These are phyloP conservation scores for Hanseniaspora uvarum DNA, from an alignment of 1,139 yeast genomes.

Conservation along the genomic window DNA sequence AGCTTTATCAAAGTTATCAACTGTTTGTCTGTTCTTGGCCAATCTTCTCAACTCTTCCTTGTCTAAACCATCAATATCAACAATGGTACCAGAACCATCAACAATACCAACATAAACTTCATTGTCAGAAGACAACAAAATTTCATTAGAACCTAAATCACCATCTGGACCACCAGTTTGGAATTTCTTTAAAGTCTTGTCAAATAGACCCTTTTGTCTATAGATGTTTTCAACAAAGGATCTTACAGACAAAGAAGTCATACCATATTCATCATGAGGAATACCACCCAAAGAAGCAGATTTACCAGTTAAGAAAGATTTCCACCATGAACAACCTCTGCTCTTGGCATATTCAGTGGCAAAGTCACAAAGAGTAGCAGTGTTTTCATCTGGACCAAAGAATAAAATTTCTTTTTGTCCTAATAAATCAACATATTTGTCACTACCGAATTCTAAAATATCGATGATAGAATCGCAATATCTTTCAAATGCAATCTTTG, in stretches of 20 bases:
- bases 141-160: constrained; percentile 92
- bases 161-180: constrained; percentile 99
- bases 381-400: constrained; percentile 98
- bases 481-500: constrained; percentile 80
- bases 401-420: constrained; percentile 79
- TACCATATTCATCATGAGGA: constrained; percentile 96
- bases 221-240: constrained; percentile 85
- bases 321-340: constrained; percentile 99
- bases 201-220: constrained; percentile 57
- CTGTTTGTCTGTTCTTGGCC: constrained; percentile 70
- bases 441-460: constrained; percentile 69
- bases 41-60: constrained; percentile 66
- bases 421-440: constrained; percentile 73
- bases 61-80: constrained; percentile 82
- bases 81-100: constrained; percentile 92
- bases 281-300: constrained; percentile 89
- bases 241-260: constrained; percentile 92
- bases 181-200: constrained; percentile 58
- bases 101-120: constrained; percentile 82
- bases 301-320: constrained; percentile 94
- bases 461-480: constrained; percentile 88
- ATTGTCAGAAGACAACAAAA: constrained; percentile 59
- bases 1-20: constrained; percentile 55
- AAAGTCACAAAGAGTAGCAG: constrained; percentile 94
- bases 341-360: constrained; percentile 90